Percentiles rank a stretch among this genome's conserved stretches.
These are phyloP conservation scores for Stephanodiscus triporus DNA, from an alignment of 108 stramenopile genomes.

Conservation along the genomic window DNA sequence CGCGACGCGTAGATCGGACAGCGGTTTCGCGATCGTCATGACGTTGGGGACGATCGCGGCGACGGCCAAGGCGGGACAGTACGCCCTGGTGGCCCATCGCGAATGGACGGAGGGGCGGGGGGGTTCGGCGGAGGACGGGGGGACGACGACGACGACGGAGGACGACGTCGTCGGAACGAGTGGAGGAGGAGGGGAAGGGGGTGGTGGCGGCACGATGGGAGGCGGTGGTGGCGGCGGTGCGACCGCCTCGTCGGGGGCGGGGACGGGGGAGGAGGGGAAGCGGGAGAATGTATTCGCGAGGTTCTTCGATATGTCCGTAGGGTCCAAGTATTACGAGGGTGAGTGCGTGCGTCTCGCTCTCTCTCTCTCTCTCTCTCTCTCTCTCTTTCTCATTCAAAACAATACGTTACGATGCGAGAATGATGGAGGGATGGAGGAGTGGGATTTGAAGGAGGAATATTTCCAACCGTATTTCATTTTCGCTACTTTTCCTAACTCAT, in stretches of 20 bases:
- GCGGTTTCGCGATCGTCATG: slow-evolving; percentile 62
- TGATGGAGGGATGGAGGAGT: too few species aligned
- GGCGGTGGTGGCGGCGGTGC: neutral
- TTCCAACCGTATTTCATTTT: too few species aligned
- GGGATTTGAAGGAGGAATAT: too few species aligned
- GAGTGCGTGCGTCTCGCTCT: neutral
- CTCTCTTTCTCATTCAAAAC: too few species aligned
- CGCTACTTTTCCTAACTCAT: too few species aligned
- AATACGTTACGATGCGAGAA: too few species aligned
- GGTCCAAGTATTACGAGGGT: slow-evolving; percentile 94
- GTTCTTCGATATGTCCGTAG: slow-evolving; percentile 81
- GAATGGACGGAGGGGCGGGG: slow-evolving; percentile 61
- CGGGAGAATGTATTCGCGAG: slow-evolving; percentile 82
- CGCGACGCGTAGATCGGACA: slow-evolving; percentile 34
- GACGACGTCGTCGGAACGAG: too few species aligned
- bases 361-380: too few species aligned
- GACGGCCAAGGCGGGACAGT: slow-evolving; percentile 73
- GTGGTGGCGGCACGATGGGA: neutral
- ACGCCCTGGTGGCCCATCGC: slow-evolving; percentile 69
- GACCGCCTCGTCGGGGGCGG: neutral
- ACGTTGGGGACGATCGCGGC: slow-evolving; percentile 79
- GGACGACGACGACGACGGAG: slow-evolving; percentile 3
- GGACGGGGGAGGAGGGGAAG: slow-evolving; percentile 19
- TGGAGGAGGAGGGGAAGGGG: slow-evolving; percentile 9
- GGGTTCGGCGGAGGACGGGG: slow-evolving; percentile 12